Conservation (phyloP, 2,329 filamentous ascomycete species). For the Penicillium concentricum region DNA sequence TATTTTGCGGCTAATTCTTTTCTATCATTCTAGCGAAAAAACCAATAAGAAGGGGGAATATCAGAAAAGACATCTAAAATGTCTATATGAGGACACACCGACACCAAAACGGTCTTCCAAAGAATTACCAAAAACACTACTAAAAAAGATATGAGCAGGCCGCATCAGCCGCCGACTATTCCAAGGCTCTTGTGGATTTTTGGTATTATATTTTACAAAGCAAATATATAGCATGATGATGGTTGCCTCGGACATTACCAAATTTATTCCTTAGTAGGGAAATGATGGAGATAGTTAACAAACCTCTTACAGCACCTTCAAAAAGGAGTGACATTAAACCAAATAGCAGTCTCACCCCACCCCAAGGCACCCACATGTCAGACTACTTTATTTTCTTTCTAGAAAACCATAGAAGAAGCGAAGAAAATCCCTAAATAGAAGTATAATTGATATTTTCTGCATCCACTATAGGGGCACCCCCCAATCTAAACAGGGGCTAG, state of each 20-base stretch:
- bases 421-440: neutral
- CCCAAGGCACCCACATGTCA: neutral
- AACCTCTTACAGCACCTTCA: neutral
- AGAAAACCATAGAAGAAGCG: constrained; percentile 7
- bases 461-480: constrained; percentile 1
- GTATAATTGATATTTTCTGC: neutral
- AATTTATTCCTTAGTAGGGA: neutral
- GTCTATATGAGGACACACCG: neutral
- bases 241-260: neutral
- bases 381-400: neutral
- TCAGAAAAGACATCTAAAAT: neutral
- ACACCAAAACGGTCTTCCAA: neutral
- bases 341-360: neutral
- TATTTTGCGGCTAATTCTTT: neutral
- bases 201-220: neutral
- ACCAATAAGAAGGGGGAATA: neutral
- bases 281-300: neutral
- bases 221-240: neutral
- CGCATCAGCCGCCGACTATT: neutral
- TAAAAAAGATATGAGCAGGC: neutral
- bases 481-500: neutral
- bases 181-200: too few species aligned
- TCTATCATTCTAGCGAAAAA: neutral
- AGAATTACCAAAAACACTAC: neutral
- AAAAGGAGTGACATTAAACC: neutral